Base-by-base conservation (phyloP, 371 early-diverging fungal species). In the Mucor racemosus region DNA sequence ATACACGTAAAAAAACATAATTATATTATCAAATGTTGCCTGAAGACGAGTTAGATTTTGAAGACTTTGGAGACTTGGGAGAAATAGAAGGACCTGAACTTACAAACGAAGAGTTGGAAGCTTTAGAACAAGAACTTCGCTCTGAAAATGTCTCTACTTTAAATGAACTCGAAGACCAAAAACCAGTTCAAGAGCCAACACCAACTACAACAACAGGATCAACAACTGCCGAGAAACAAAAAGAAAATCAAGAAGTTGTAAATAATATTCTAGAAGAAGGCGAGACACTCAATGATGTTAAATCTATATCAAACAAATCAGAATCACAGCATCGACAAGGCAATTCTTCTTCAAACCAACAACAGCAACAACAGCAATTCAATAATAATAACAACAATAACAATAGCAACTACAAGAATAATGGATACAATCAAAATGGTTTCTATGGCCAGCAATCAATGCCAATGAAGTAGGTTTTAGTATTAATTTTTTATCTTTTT, bases 31-130 rank as follows among this genome's bases (percentile, higher is more conserved):
- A 31, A 36, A 68, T 68, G 68, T 42, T 68, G 17, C 39, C 63
- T 38, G 68, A 68, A 34, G 68, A 68, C 31, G 68, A 68, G 40
- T 39, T 68, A 40, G 68, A 68, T 54, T 68, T 68, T 63, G 68
- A 68, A 21, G 68, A 63, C 11, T 63, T 68, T 54, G 64, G 64
- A 63, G 68, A 63, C 10, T 62, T 68, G 64, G 64, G 53, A 40
- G 68, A 58, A 34, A 36, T 58, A 15, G 68, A 64, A 17, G 42
- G 64, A 7, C 35, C 39, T n/a, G 59, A 34, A 8, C 35, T 68
- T 13, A 68, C 68, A 4, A 53, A 46, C 9, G 68, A 68, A 68
- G 68, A 68, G 13, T 17, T 68, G 17, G 68, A 68, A 41, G 63
- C 53, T 15, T 33, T 68, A 3, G 68, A 53, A 4, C 35, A 63